Evolutionary conservation across 1,139 yeast species (phyloP), one percentile per base, ranked within the genome.

Genomic region (Debaryomyces fabryi): DNA sequence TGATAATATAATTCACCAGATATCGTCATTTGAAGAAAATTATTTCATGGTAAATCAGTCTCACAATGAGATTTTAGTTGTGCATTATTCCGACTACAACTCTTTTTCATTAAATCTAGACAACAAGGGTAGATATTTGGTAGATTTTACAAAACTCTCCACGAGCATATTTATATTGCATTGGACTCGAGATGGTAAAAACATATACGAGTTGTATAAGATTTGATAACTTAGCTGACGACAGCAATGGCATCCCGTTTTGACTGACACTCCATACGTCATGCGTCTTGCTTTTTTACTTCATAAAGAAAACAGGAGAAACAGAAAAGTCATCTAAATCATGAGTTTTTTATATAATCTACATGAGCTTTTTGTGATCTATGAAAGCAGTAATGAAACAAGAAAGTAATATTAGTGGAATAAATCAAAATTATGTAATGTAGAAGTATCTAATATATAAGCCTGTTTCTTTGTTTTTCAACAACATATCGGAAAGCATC

Each of bases 21-120:
- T 35, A 25, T 44, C 48, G 20, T 32, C 12, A 13, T 23, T 43
- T 16, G 25, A 37, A 6, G 40, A 30, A 3, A 42, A 49, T 25
- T 45, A 33, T 35, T 40, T 49, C n/a, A 23, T 51, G n/a, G 42
- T 51, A n/a, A 51, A 51, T 29, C 49, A 51, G 33, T 48, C 51
- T 12, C 44, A 49, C 34, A 24, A 37, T 12, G 30, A 25, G 10
- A 33, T 49, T 12, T 29, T 43, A 24, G 41, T 30, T 8, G 43
- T 40, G 7, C 23, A 30, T 20, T 40, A 32, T 21, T 16, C 35
- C 25, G n/a, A 29, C n/a, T 40, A 30, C 37, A 27, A 40, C 13
- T 16, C 35, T 3, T 20, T n/a, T 10, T 20, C 23, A 4, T 12
- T 40, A 20, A 18, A 6, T 8, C 6, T 40, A n/a, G 12, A n/a